A percentile compares a stretch with the other conserved stretches of the same genome.
Evolutionary conservation across 306 rosid genomes (phyloP).

Genomic region (Castanopsis chinensis): DNA sequence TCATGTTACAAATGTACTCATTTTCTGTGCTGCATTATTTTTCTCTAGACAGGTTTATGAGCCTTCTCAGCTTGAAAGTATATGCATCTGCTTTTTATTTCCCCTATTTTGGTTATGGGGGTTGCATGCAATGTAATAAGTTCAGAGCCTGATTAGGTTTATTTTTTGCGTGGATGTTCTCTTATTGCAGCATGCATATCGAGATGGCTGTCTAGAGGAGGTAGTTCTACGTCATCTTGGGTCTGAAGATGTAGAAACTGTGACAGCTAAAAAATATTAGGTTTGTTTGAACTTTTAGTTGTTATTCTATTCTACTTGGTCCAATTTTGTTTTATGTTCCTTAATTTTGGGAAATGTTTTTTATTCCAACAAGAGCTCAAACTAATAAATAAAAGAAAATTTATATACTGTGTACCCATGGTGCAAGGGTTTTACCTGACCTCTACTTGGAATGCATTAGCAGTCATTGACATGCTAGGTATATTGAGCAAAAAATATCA

Average conservation of each 20-base stretch:
- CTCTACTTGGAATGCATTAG: not conserved
- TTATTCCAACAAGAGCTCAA: not conserved
- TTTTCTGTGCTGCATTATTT: not conserved
- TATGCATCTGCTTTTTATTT: slow-evolving; percentile 20
- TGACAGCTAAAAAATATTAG: slow-evolving; percentile 84
- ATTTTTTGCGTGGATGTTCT: slow-evolving; percentile 23
- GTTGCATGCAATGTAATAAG: not conserved
- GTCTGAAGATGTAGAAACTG: slow-evolving; percentile 74
- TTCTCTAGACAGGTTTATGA: not conserved
- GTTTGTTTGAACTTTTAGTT: slow-evolving; percentile 32
- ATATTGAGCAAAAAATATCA: not conserved
- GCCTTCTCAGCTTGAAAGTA: not conserved
- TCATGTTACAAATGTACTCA: not conserved
- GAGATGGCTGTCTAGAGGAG: slow-evolving; percentile 82
- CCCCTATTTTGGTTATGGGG: not conserved
- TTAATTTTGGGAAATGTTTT: not conserved
- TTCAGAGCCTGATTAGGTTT: slow-evolving; percentile 8
- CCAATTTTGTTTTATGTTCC: not conserved
- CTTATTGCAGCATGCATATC: slow-evolving; percentile 74
- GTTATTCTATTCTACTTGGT: not conserved
- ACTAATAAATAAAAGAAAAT: not conserved
- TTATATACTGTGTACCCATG: not conserved
- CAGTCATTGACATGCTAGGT: not conserved
- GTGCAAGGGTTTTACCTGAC: not conserved
- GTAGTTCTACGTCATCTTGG: slow-evolving; percentile 80